Evolutionary conservation across 108 stramenopile species (phyloP), one percentile per base, ranked within the genome.

Genomic region (Cylindrotheca fusiformis): DNA sequence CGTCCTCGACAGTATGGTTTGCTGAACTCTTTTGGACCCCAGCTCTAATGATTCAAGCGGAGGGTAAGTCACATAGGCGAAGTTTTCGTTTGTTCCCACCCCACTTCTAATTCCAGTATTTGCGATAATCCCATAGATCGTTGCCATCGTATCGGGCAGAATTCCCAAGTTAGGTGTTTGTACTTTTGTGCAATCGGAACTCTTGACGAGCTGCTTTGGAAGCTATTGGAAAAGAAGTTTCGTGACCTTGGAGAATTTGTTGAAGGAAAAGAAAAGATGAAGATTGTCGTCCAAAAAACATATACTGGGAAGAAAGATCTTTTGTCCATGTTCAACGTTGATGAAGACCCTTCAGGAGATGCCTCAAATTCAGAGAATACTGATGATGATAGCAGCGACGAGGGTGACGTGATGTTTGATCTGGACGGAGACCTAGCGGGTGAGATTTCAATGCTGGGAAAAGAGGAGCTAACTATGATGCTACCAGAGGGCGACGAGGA

Each of bases 21-120:
- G 89, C 96, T 24, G 99, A 99, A 69, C 79, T 99, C 17, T 97
- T 95, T 63, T 96, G 96, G 95, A 97, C 97, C 25, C 96, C 97
- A 1, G 95, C 91, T 10, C 72, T 97, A 47, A 90, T 99, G 91
- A 84, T 97, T 57, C 99, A 99, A 68, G 99, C 99, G 4, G 98
- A 98, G 79, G 95, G 93, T 80, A 75, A 89, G 30, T 87, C 12
- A 41, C 4, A 12, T 8, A 8, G 55, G 6, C 14, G 6, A 14
- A 10, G 10, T 10, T 10, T 14, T 41, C 82, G 36, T 41, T 41
- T 14, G 36, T 41, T 41, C 14, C 14, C 14, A 41, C 17, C 44
- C 10, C 44, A 10, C 17, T 45, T 45, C 44, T 10, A 10, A 6
- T 41, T 41, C 36, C 14, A 41, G 14, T 10, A 41, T 6, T 41